Evolutionary conservation across 805 yeast species (phyloP).

Genomic region (Metschnikowia vanudenii): DNA sequence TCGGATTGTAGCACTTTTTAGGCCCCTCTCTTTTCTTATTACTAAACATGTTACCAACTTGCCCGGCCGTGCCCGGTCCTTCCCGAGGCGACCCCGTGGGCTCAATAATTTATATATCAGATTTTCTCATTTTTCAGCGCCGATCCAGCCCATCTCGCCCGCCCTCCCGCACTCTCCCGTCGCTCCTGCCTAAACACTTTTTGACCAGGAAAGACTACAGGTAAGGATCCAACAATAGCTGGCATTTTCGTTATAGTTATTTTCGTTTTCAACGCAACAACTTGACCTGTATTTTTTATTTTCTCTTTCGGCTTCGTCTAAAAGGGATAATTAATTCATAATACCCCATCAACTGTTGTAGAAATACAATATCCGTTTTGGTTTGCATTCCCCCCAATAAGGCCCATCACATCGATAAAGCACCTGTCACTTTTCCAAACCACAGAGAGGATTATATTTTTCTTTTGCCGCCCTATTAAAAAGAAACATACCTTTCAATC

Average conservation of each 20-base stretch:
- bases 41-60: not conserved
- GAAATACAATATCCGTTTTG: too few species aligned
- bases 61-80: not conserved
- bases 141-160: not conserved
- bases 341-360: too few species aligned
- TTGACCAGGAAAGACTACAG: not conserved
- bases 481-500: not conserved
- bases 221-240: not conserved
- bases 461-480: not conserved
- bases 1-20: not conserved
- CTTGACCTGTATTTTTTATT: too few species aligned
- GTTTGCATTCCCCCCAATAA: too few species aligned
- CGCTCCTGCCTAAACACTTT: not conserved
- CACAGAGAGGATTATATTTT: too few species aligned
- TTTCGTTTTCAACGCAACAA: not conserved
- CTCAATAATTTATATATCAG: not conserved
- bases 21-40: not conserved
- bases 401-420: too few species aligned
- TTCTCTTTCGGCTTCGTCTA: too few species aligned
- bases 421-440: too few species aligned
- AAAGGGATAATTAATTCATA: too few species aligned
- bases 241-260: not conserved
- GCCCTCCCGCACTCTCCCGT: slow-evolving; percentile 1
- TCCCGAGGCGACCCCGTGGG: not conserved
- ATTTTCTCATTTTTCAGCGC: not conserved